Conservation (phyloP, 2,329 filamentous ascomycete genomes). For the Diaporthe sp. region DNA sequence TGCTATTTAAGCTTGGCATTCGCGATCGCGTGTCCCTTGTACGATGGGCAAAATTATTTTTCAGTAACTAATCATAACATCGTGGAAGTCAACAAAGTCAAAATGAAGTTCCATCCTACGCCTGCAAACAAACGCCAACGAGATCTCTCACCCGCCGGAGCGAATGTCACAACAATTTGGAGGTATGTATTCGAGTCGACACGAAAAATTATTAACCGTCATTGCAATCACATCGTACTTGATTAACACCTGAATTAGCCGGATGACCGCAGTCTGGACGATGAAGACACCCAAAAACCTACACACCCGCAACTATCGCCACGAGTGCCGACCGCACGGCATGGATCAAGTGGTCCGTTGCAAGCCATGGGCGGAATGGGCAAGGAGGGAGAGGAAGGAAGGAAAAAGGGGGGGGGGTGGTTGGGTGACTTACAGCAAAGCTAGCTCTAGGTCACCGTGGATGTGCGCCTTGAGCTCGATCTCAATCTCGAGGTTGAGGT, state of each 20-base stretch:
- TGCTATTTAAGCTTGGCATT: too few relatives aligned
- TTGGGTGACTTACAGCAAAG: conserved; percentile 68
- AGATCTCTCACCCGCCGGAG: background rate
- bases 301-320: background rate
- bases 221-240: conserved; percentile 34
- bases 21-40: too few relatives aligned
- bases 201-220: conserved; percentile 22
- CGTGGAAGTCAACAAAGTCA: conserved; percentile 2
- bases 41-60: too few relatives aligned
- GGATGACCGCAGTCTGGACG: conserved; percentile 22
- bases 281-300: background rate
- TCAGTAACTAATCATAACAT: conserved; percentile 34
- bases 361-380: too few relatives aligned
- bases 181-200: background rate
- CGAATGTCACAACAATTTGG: background rate
- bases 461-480: conserved; percentile 84
- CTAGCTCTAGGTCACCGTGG: conserved; percentile 79
- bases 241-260: conserved; percentile 35
- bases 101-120: background rate
- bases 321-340: background rate
- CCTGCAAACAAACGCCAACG: conserved; percentile 9
- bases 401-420: background rate
- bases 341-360: background rate
- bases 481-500: conserved; percentile 83
- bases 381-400: background rate